A percentile compares a stretch with the other conserved stretches of the same genome.
These are phyloP conservation scores for Fusarium annulatum DNA, from an alignment of 2,329 filamentous ascomycete genomes.

Conservation along the genomic window DNA sequence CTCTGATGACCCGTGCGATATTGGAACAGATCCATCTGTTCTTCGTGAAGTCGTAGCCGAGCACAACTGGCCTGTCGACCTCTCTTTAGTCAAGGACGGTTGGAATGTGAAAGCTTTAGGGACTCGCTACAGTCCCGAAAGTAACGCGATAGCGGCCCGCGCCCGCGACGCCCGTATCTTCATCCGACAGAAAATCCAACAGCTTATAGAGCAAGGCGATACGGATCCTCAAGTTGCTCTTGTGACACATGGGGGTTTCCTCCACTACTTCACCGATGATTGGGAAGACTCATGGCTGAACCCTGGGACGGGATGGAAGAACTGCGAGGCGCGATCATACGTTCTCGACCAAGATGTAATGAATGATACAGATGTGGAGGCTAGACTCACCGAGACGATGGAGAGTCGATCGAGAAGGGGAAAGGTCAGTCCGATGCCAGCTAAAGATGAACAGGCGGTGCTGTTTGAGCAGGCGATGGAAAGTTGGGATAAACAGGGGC, in stretches of 20 bases:
- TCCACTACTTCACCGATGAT: background rate
- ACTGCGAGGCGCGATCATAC: background rate
- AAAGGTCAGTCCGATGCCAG: background rate
- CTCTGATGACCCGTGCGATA: background rate
- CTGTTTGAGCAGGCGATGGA: background rate
- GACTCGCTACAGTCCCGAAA: background rate
- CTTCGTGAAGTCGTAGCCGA: fast-evolving
- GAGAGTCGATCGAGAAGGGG: background rate
- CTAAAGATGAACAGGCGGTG: background rate
- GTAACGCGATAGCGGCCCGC: background rate
- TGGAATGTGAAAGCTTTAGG: background rate
- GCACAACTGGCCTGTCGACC: background rate
- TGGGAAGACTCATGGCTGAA: background rate
- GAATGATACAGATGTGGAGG: background rate
- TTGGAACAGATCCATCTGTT: background rate
- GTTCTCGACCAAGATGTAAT: background rate
- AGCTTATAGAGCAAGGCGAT: background rate
- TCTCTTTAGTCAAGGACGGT: background rate
- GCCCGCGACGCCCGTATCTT: background rate
- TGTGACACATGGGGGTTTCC: background rate
- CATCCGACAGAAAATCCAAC: background rate
- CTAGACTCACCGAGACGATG: background rate
- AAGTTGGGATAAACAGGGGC: background rate
- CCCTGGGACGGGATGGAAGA: background rate
- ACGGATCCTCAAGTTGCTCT: background rate